Evolutionary conservation across 163 green algal genomes (phyloP).

Genomic region (Volvox carteri): DNA sequence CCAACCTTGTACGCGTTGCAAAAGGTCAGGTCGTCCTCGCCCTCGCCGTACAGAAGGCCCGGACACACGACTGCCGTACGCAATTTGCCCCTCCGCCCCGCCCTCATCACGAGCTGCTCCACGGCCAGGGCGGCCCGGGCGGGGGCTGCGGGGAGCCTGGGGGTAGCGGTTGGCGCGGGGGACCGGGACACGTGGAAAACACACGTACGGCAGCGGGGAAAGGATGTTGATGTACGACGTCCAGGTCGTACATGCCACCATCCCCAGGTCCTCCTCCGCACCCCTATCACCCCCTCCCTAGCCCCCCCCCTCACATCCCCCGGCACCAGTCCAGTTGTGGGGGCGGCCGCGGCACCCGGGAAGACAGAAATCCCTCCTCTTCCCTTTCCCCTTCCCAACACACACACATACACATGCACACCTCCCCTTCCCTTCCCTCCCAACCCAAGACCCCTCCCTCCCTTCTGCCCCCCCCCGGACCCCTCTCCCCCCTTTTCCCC

Average conservation of each 20-base stretch:
- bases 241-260: too few relatives aligned
- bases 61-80: constrained; percentile 64
- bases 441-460: not conserved
- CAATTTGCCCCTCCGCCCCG: constrained; percentile 53
- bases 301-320: too few relatives aligned
- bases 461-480: not conserved
- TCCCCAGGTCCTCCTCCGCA: too few relatives aligned
- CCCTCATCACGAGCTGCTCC: constrained; percentile 66
- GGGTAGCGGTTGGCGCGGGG: not conserved
- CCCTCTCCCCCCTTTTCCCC: not conserved
- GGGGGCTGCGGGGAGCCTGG: not conserved
- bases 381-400: too few relatives aligned
- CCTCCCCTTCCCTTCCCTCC: not conserved
- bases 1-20: constrained; percentile 58
- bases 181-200: too few relatives aligned
- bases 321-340: too few relatives aligned
- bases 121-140: constrained; percentile 50
- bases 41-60: constrained; percentile 67
- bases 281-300: not conserved
- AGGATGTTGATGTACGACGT: too few relatives aligned
- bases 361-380: too few relatives aligned
- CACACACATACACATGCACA: too few relatives aligned
- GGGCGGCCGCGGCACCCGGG: too few relatives aligned
- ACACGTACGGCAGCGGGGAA: too few relatives aligned
- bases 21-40: constrained; percentile 65